Base-by-base conservation (phyloP, 768 basidiomycete genomes). In the Russula brevipes region DNA sequence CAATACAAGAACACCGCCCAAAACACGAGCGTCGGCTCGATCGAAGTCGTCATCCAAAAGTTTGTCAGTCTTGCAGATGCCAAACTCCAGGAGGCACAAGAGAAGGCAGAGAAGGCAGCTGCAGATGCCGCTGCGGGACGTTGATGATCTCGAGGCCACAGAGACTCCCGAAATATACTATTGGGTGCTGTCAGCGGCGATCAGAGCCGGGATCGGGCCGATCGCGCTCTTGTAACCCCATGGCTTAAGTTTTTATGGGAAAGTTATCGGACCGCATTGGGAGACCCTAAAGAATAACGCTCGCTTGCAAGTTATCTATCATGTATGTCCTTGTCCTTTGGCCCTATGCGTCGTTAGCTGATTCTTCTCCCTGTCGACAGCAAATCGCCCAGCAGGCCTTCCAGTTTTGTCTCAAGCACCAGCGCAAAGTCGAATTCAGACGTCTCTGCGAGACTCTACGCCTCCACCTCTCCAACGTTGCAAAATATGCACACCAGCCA, bases 181-280 rank as follows among this genome's bases (percentile, higher is more conserved):
- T 81, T 96, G 19, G 89, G 91, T 54, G 92, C 93, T 14, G 93
- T 98, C 65, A 88, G 89, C 69, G 85, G 83, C 42, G 93, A 94
- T 72, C 91, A 94, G 76, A 94, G 83, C 78, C 90, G 91, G 78
- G 95, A 98, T 75, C 80, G 96, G 69, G 97, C 94, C 36, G 95
- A 98, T 76, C 79, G 96, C 51, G 90, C 94, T 7, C 82, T 98
- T 56, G 94, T 99, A 66, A 97, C 94, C 0, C 96, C 96, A 0
- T 97, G 94, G 88, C 88, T 98, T 72, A 94, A 95, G 72, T 97
- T 98, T 75, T 81, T 94, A n/a, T 98, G 95, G 94, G 96, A 98
- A 80, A 92, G 91, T 69, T 98, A 98, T 73, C 86, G 96, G 60
- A 97, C 93, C 19, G 93, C 90, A 1, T 79, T 99, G 46, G n/a